Base-by-base conservation (phyloP, 73 alveolate species). In the Paramecium caudatum region DNA sequence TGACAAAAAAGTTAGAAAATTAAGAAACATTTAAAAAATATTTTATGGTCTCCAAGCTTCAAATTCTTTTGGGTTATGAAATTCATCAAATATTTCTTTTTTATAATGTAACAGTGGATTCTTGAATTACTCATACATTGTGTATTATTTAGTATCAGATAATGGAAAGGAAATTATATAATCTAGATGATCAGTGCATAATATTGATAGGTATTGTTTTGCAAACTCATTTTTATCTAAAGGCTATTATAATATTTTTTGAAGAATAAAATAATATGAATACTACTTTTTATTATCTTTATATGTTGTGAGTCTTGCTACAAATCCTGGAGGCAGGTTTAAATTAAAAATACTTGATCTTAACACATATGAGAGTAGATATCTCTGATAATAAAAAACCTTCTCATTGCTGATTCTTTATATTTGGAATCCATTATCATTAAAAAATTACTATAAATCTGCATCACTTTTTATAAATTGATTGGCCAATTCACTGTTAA, bases 161-260 rank as follows among this genome's bases (percentile, higher is more conserved):
- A 23, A 10, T 55, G 30, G 9, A 19, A 19, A 8, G 80, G 80
- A 19, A 55, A n/a, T 55, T 12, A 55, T 17, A 23, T 25, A 8
- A 10, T 55, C 80, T 55, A 55, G 3, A 55, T 55, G 80, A 55
- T 55, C 80, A 23, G 80, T 55, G 12, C 80, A 55, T 55, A 27
- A 5, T 55, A 55, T 27, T 2, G 80, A 21, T 7, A 55, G 30
- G n/a, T 55, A 55, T 12, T 55, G 80, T 23, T 55, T 55, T 1
- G 80, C 80, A 55, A 55, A 55, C 5, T 55, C 80, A 55, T 27
- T 55, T 23, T 55, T 55, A 55, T 55, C 45, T 55, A 55, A 55
- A 55, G 23, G 46, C 13, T 37, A 55, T 55, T 55, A 55, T 1
- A 21, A 37, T 1, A 55, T 23, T 23, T 55, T 55, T 19, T 4